Evolutionary conservation across 805 yeast species (phyloP), one percentile per base, ranked within the genome.

Genomic region (Candida pini): DNA sequence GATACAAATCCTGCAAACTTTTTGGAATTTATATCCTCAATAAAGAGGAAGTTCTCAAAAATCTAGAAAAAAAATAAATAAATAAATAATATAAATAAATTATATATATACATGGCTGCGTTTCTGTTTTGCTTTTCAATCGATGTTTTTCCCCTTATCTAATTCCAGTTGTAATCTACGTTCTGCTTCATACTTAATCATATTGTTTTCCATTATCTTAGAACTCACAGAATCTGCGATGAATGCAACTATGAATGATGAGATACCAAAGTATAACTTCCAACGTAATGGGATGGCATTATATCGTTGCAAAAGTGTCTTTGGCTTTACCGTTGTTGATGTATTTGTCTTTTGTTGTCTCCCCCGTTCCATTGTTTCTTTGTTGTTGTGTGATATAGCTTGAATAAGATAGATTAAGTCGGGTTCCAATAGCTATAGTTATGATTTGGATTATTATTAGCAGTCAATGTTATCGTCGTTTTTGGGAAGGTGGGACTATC

Each of bases 1-100:
- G 85, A 76, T 42, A 77, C 90, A 30, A 85, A 86, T 59, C 94
- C 85, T 20, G 86, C 86, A 35, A 77, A 70, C 47, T 81, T 81
- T 61, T 71, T 81, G 56, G 87, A 79, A 52, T 81, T 72, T 51
- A 76, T 80, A 42, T 74, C 81, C 30, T 65, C 70, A 27, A 60
- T 75, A 39, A 75, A 76, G 57, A 78, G 65, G 55, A 67, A 43
- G 23, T 50, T 48, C 21, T 34, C 24, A 17, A 4, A 24, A 14
- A 17, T 29, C 34, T 31, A 26, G 18, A n/a, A n/a, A n/a, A n/a
- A n/a, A n/a, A n/a, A n/a, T n/a, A n/a, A n/a, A n/a, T n/a, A n/a
- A n/a, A n/a, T n/a, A n/a, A n/a, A n/a, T n/a, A n/a, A n/a, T n/a
- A n/a, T n/a, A n/a, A n/a, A n/a, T n/a, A n/a, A n/a, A n/a, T n/a